These are phyloP conservation scores for Lecanosticta acicola DNA, from an alignment of 2,329 filamentous ascomycete genomes.

Conservation along the genomic window DNA sequence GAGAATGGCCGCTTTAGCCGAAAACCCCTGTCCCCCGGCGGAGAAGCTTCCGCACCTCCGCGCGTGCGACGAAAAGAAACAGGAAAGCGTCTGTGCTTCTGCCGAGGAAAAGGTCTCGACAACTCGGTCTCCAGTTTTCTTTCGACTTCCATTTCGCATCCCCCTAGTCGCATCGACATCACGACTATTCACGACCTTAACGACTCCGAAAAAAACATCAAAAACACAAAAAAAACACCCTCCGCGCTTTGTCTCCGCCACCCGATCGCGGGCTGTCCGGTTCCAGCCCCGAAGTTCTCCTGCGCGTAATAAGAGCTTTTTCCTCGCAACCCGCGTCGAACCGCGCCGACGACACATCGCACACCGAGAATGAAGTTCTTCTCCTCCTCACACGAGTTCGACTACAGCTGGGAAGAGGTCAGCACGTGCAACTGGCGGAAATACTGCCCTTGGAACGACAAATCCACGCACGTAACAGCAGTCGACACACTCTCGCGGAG, in stretches of 20 bases:
- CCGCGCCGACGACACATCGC: neutral
- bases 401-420: slow-evolving; percentile 99
- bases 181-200: neutral
- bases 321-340: neutral
- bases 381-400: slow-evolving; percentile 78
- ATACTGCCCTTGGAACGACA: slow-evolving; percentile 96
- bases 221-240: neutral
- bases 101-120: neutral
- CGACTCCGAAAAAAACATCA: neutral
- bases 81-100: neutral
- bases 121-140: neutral
- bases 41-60: neutral
- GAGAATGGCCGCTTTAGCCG: neutral
- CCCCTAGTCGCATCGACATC: neutral
- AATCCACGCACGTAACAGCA: slow-evolving; percentile 91
- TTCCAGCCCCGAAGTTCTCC: neutral
- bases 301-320: neutral
- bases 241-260: neutral
- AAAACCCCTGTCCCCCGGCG: neutral
- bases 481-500: slow-evolving; percentile 83
- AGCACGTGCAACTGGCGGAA: slow-evolving; percentile 97
- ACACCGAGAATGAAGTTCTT: slow-evolving; percentile 73
- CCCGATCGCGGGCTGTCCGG: neutral
- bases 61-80: neutral
- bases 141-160: neutral